phyloP scores from a whole-genome alignment of 345 rosid species.

The Ricinus communis region DNA sequence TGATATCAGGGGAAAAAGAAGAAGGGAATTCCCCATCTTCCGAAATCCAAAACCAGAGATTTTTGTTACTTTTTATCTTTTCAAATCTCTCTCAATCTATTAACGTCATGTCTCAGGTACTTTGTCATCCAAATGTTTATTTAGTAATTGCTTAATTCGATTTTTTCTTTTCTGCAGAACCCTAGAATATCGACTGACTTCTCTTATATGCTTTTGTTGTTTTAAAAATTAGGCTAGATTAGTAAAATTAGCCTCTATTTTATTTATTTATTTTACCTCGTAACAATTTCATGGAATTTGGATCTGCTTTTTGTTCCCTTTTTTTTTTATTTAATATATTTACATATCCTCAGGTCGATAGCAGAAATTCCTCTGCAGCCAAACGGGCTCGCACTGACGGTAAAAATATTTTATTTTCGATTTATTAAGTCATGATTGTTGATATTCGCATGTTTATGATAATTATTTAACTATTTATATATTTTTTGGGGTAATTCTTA shows the following conservation, averaged over 20 bases:
- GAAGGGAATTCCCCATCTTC: too few relatives aligned
- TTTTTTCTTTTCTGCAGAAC: neutral
- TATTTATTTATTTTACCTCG: too few relatives aligned
- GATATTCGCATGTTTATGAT: neutral
- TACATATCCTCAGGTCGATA: slow-evolving; percentile 82
- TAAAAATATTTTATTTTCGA: slow-evolving; percentile 30
- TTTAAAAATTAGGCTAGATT: too few relatives aligned
- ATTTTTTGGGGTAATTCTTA: slow-evolving; percentile 21
- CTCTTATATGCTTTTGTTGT: too few relatives aligned
- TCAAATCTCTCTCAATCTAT: neutral
- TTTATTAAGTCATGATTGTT: too few relatives aligned
- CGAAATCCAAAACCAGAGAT: neutral
- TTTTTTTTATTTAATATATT: neutral
- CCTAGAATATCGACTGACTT: neutral
- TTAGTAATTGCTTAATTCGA: neutral
- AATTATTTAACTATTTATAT: neutral
- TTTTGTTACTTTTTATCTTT: neutral
- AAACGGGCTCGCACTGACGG: slow-evolving; percentile 99
- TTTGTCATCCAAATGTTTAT: neutral
- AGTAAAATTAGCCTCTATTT: too few relatives aligned
- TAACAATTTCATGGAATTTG: neutral
- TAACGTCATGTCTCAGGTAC: slow-evolving; percentile 51
- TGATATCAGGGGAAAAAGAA: too few relatives aligned
- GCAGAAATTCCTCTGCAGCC: slow-evolving; percentile 89
- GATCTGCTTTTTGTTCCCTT: neutral